Base-by-base conservation (phyloP, 2,329 filamentous ascomycete species). In the Pseudohalonectria lignicola region DNA sequence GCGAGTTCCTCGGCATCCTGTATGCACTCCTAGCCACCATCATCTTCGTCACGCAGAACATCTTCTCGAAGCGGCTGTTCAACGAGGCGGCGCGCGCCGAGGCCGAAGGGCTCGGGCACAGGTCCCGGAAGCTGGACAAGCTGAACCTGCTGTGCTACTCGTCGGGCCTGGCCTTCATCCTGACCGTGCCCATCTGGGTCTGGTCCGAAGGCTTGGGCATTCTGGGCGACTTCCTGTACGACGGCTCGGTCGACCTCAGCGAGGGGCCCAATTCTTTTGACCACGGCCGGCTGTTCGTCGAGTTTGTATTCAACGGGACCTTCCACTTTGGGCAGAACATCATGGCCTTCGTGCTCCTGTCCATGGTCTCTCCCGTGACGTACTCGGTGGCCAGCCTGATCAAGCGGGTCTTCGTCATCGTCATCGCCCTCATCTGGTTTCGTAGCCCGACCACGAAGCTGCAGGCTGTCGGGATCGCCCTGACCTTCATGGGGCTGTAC, bases 251-350 rank as follows among this genome's bases (percentile, higher is more conserved):
- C 38, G 73, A 79, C 45, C 56, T 80, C 31, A 66, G 57, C 35
- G 56, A 65, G 31, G 62, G 61, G 18, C 77, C 80, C 25, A 70
- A 88, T 20, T 76, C 82, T 11, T 80, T 84, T 49, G 82, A 85
- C 46, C 81, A 88, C 42, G 86, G 82, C 19, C 76, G 85, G 3
- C 57, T 82, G 32, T 64, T 71, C 1, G 53, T 93, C n/a, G 92
- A 98, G 54, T 96, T 94, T 56, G 57, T 96, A 37, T 96, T 98
- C 70, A 98, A 98, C 57, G 92, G 92, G 39, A 81, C 86, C 4
- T 95, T 94, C 55, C 92, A 98, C 60, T 98, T 96, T 58, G 85
- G 78, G 13, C 92, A 98, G 54, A 95, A 94, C 54, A 93, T 98
- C 38, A 73, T 98, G 39, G 92, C 92, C 0, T 98, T 98, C 54